Evolutionary conservation across 108 stramenopile genomes (phyloP).

Genomic region (Poteriospumella lacustris): DNA sequence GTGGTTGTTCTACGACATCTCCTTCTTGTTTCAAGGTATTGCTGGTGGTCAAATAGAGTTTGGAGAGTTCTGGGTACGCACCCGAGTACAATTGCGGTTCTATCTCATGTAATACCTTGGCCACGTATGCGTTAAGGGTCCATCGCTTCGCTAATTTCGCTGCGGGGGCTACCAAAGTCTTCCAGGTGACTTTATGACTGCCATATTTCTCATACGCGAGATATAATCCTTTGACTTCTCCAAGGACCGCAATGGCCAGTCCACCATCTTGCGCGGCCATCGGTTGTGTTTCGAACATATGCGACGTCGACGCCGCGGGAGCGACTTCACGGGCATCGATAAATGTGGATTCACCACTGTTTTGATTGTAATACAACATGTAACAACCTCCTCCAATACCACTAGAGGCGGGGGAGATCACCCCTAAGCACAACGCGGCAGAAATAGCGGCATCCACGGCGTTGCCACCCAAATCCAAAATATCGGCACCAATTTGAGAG

Average conservation of each 20-base stretch:
- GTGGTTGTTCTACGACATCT: conserved; percentile 55
- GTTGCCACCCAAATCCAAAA: conserved; percentile 5
- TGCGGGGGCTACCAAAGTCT: conserved; percentile 59
- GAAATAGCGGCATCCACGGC: conserved; percentile 70
- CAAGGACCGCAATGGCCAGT: conserved; percentile 64
- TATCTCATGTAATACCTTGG: background rate
- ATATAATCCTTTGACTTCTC: conserved; percentile 70
- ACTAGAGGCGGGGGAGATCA: conserved; percentile 67
- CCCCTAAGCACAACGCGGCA: conserved; percentile 65
- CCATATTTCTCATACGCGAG: conserved; percentile 62
- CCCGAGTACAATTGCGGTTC: conserved; percentile 20
- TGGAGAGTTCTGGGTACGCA: conserved; percentile 48
- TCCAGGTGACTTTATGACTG: conserved; percentile 48
- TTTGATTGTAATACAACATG: conserved; percentile 56
- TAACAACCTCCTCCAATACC: conserved; percentile 75
- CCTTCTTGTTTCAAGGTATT: conserved; percentile 44
- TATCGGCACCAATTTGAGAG: background rate
- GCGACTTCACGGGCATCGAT: conserved; percentile 73
- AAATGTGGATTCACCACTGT: conserved; percentile 56
- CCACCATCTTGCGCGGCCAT: conserved; percentile 56
- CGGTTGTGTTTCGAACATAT: conserved; percentile 56
- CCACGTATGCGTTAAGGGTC: background rate
- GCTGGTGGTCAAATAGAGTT: conserved; percentile 51
- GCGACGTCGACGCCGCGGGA: conserved; percentile 46
- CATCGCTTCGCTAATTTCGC: conserved; percentile 59